These are phyloP conservation scores for Salix suchowensis DNA, from an alignment of 345 rosid genomes.

Conservation along the genomic window DNA sequence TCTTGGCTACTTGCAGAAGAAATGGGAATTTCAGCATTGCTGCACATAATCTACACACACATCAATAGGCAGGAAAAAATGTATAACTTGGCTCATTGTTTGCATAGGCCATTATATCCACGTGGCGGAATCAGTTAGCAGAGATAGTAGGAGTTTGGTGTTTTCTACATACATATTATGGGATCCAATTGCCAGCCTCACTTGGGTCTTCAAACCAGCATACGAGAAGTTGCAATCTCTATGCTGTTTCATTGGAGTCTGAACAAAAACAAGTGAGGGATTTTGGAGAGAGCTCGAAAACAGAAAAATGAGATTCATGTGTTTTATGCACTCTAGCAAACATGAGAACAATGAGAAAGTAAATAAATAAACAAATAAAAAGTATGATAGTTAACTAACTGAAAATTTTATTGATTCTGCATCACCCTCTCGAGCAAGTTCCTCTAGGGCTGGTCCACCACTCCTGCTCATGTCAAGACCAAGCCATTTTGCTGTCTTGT, in stretches of 20 bases:
- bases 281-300: conserved; percentile 2
- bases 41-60: conserved; percentile 23
- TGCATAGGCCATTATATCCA: not conserved
- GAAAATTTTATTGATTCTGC: conserved; percentile 66
- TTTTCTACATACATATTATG: conserved; percentile 56
- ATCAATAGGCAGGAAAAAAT: conserved; percentile 7
- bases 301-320: not conserved
- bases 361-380: conserved; percentile 6
- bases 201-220: conserved; percentile 98
- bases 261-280: conserved; percentile 14
- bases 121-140: conserved; percentile 8
- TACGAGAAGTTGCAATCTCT: conserved; percentile 91
- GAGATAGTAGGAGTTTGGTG: not conserved
- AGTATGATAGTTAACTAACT: conserved; percentile 32
- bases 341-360: not conserved
- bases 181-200: conserved; percentile 80
- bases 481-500: conserved; percentile 93
- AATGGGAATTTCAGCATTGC: conserved; percentile 61
- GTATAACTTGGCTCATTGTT: not conserved
- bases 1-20: conserved; percentile 64
- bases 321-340: not conserved
- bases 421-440: conserved; percentile 87
- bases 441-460: conserved; percentile 95
- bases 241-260: conserved; percentile 88
- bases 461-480: conserved; percentile 89